Percentiles rank a stretch among this genome's conserved stretches.
Evolutionary conservation across 768 basidiomycete genomes (phyloP).

Genomic region (Mycena kentingensis): DNA sequence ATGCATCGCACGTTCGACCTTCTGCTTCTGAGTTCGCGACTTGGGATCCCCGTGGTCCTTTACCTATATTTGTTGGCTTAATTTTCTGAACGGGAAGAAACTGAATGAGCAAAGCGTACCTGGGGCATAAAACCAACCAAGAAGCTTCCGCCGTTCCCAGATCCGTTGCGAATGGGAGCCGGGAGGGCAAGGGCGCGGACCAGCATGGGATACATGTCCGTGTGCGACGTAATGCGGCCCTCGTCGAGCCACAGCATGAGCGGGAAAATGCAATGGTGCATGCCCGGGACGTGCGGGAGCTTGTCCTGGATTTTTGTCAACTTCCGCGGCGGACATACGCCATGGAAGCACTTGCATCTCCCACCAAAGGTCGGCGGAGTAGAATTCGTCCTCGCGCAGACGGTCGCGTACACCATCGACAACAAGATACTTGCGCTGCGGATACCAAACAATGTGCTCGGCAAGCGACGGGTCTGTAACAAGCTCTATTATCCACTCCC

Average conservation of each 20-base stretch:
- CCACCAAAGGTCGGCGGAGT: slow-evolving; percentile 19
- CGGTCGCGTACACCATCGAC: slow-evolving; percentile 8
- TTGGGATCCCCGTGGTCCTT: slow-evolving; percentile 8
- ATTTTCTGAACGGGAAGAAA: background rate
- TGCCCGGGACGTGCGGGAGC: slow-evolving; percentile 4
- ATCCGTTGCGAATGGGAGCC: slow-evolving; percentile 7
- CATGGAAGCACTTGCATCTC: no score
- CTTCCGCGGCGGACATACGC: no score
- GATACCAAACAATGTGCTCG: slow-evolving; percentile 12
- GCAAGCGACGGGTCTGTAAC: slow-evolving; percentile 14
- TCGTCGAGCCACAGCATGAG: slow-evolving; percentile 7
- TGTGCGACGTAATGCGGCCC: slow-evolving; percentile 12
- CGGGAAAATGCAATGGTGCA: slow-evolving; percentile 14
- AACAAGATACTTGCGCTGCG: slow-evolving; percentile 19
- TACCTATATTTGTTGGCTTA: no score
- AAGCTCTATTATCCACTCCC: slow-evolving; percentile 19
- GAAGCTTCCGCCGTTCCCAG: slow-evolving; percentile 11
- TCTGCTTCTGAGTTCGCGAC: background rate
- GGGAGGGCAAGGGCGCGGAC: slow-evolving; percentile 7
- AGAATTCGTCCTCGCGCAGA: slow-evolving; percentile 18
- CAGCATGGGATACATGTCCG: slow-evolving; percentile 15
- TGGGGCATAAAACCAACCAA: slow-evolving; percentile 7
- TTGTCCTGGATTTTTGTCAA: no score
- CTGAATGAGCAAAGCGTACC: background rate
- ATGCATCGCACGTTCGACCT: slow-evolving; percentile 6